A percentile compares a stretch with the other conserved stretches of the same genome.
phyloP scores from a whole-genome alignment of 306 rosid species.

The Acacia crassicarpa region DNA sequence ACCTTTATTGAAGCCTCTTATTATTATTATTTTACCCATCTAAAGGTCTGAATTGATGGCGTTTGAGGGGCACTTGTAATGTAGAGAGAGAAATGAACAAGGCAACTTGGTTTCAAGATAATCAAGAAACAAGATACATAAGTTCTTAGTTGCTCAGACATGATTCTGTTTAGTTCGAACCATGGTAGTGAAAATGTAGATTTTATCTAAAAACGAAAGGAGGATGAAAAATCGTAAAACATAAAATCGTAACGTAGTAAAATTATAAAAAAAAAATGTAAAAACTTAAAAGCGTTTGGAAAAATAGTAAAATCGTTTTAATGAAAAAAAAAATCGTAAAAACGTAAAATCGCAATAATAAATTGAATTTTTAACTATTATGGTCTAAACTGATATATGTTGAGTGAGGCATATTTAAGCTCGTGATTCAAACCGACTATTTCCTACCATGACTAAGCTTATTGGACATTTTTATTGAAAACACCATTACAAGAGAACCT shows the following conservation, averaged over 20 bases:
- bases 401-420: neutral
- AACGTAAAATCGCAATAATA: too few relatives aligned
- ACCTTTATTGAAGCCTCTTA: neutral
- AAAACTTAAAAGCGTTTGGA: too few relatives aligned
- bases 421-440: neutral
- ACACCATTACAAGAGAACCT: neutral
- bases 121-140: neutral
- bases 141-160: neutral
- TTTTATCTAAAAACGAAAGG: too few relatives aligned
- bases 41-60: neutral
- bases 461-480: neutral
- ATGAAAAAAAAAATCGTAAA: too few relatives aligned
- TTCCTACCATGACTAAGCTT: neutral
- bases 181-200: too few relatives aligned
- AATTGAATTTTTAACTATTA: too few relatives aligned
- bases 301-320: too few relatives aligned
- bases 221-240: too few relatives aligned
- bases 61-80: neutral
- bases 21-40: neutral
- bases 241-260: too few relatives aligned
- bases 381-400: neutral
- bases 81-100: neutral
- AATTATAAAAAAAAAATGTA: too few relatives aligned
- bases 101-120: slow-evolving; percentile 13
- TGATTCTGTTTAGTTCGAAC: neutral